Conservation (phyloP, 345 rosid species). For the Populus davidiana region DNA sequence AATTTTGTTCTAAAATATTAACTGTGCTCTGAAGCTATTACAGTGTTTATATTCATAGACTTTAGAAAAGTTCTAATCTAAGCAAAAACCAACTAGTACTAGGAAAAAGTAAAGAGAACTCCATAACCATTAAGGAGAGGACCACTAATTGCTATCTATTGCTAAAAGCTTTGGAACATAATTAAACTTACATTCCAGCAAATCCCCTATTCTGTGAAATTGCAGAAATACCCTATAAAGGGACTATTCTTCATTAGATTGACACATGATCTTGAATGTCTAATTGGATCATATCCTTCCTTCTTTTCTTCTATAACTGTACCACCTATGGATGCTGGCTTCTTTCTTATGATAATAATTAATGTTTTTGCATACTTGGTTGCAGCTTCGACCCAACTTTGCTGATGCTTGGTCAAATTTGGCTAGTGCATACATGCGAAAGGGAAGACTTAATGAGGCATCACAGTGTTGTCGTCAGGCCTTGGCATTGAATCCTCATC, state of each 20-base stretch:
- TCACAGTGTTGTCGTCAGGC: constrained; percentile 96
- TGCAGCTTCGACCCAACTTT: constrained; percentile 90
- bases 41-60: not conserved
- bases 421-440: constrained; percentile 96
- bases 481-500: constrained; percentile 73
- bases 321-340: not conserved
- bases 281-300: not conserved
- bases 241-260: not conserved
- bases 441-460: constrained; percentile 94
- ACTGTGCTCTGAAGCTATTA: not conserved
- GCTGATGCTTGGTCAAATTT: constrained; percentile 99
- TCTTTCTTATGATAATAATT: not conserved
- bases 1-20: too few relatives aligned
- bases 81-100: too few relatives aligned
- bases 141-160: too few relatives aligned
- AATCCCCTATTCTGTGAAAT: too few relatives aligned
- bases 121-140: too few relatives aligned
- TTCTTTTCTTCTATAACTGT: not conserved
- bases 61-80: not conserved
- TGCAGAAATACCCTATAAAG: too few relatives aligned
- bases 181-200: too few relatives aligned
- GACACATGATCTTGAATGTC: not conserved
- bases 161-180: too few relatives aligned
- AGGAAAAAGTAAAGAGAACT: too few relatives aligned
- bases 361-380: not conserved